Base-by-base conservation (phyloP, 2,329 filamentous ascomycete species). In the Aspergillus caelatus region DNA sequence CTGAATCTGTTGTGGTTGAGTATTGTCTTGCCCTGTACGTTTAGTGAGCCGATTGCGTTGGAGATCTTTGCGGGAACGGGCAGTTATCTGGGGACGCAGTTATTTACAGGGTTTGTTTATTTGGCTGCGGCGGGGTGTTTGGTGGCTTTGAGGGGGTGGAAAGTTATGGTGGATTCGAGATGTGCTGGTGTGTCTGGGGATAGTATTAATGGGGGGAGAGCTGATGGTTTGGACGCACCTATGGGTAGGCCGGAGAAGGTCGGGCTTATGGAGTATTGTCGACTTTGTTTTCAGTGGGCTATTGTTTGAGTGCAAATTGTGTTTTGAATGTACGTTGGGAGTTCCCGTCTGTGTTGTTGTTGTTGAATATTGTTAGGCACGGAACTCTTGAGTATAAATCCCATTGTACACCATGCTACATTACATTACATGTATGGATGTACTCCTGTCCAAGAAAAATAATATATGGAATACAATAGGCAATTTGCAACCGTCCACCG, bases 81-180 rank as follows among this genome's bases (percentile, higher is more conserved):
- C 3, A 50, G 30, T 28, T 76, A 75, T 60, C 63, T 75, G 21
- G 61, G 66, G 11, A 68, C 67, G 7, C 74, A 76, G 62, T 64
- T 88, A 1, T 88, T 88, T 66, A 81, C 82, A 0, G 86, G 84
- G 3, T 75, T 84, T 60, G 84, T 88, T 78, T 89, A 83, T 63
- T 71, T 88, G 28, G 81, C 76, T 1, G 84, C 83, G 5, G 83
- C 82, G 39, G 23, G 79, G 2, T 84, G 77, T 59, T 48, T 60
- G 48, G 23, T 28, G 14, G 46, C 21, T 19, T 30, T 50, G 46
- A 28, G 46, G 23, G 46, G 46, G 14, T 28, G 23, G 46, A 28
- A 16, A 12, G 6, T 28, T 7, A 28, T 50, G 23, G 26, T 16
- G 46, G 23, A 50, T 8, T 16, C 23, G 46, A 28, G 46, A 14